phyloP scores from a whole-genome alignment of 176 grass and related monocot genomes.

The Hsuehochloa calcarea region DNA sequence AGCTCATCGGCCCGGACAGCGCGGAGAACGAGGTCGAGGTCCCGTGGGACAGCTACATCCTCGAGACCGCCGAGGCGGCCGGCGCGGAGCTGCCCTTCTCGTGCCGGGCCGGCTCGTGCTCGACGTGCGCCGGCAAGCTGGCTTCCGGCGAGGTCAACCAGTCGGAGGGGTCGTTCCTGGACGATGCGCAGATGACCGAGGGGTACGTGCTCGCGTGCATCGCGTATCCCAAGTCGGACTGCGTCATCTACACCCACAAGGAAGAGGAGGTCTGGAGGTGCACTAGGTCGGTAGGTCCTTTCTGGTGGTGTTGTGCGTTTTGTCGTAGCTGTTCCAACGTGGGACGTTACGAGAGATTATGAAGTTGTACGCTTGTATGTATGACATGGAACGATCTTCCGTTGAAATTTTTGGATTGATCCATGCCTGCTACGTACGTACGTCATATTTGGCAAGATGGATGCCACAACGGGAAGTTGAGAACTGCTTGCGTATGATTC shows the following conservation, averaged over 20 bases:
- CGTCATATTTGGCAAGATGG: background rate
- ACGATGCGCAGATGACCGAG: conserved; percentile 47
- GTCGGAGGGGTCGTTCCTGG: conserved; percentile 78
- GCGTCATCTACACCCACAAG: conserved; percentile 76
- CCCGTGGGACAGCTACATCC: conserved; percentile 67
- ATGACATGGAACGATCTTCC: background rate
- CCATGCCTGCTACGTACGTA: background rate
- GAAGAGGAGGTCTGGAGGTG: conserved; percentile 69
- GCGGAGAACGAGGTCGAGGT: conserved; percentile 64
- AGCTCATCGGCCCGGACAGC: conserved; percentile 57
- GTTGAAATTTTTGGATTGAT: background rate
- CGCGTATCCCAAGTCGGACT: conserved; percentile 55
- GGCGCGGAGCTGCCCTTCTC: conserved; percentile 86
- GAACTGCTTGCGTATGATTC: background rate
- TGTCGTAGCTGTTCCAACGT: background rate
- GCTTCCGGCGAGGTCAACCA: conserved; percentile 72
- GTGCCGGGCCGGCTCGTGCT: conserved; percentile 68
- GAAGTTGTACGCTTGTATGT: background rate
- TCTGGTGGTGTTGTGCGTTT: background rate
- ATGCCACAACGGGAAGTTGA: background rate
- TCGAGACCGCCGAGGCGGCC: conserved; percentile 60
- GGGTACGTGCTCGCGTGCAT: conserved; percentile 77
- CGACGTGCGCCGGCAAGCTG: conserved; percentile 61
- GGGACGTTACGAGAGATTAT: background rate
- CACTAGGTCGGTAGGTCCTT: conserved; percentile 19